phyloP scores from a whole-genome alignment of 805 yeast genomes.

The Barnettozyma pratensis region DNA sequence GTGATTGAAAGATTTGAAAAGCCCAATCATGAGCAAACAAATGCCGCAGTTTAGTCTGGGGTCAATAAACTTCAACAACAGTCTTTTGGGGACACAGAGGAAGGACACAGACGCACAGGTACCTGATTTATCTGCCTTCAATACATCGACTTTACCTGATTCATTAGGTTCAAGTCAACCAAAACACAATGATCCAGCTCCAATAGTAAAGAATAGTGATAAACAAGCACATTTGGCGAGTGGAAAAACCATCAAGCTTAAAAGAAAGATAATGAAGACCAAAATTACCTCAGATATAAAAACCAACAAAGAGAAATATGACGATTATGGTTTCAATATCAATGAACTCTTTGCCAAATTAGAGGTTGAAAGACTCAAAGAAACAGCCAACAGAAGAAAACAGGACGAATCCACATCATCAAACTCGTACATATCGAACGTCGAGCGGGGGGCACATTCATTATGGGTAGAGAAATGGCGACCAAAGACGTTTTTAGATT shows the following conservation, averaged over 20 bases:
- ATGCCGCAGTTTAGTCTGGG: constrained; percentile 16
- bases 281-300: not conserved
- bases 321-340: constrained; percentile 33
- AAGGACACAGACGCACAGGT: not conserved
- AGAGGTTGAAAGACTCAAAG: constrained; percentile 21
- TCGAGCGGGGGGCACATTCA: constrained; percentile 3
- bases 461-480: constrained; percentile 65
- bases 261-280: not conserved
- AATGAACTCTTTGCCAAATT: constrained; percentile 31
- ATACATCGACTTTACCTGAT: not conserved
- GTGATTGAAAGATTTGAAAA: not conserved
- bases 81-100: constrained; percentile 7
- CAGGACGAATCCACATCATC: not conserved
- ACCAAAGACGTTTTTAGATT: constrained; percentile 57
- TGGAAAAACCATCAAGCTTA: constrained; percentile 7
- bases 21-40: constrained; percentile 14
- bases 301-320: not conserved
- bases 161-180: not conserved
- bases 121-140: not conserved
- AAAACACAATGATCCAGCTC: not conserved
- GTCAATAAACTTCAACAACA: constrained; percentile 19
- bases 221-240: no score
- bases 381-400: not conserved
- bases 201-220: no score
- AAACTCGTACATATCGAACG: constrained; percentile 1